These are phyloP conservation scores for Mucor ambiguus DNA, from an alignment of 371 early-diverging fungal species.

Conservation along the genomic window DNA sequence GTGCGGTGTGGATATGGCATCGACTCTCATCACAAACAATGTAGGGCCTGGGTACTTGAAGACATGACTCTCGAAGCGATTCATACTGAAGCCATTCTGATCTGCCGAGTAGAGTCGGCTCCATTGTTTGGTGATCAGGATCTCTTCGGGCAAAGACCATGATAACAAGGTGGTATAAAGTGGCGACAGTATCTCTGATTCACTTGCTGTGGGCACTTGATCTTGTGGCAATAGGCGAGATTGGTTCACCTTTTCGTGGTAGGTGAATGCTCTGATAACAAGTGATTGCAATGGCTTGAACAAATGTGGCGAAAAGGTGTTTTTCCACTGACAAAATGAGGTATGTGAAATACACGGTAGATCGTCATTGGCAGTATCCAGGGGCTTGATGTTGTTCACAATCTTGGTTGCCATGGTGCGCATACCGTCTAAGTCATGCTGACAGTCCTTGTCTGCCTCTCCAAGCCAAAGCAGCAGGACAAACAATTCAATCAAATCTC, in stretches of 20 bases:
- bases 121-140: constrained; percentile 42
- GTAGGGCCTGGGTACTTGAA: constrained; percentile 73
- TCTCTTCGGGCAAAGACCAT: constrained; percentile 49
- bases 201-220: constrained; percentile 25
- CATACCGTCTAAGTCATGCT: constrained; percentile 8
- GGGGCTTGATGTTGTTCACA: constrained; percentile 18
- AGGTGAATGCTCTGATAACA: constrained; percentile 51
- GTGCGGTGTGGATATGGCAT: constrained; percentile 7
- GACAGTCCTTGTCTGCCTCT: constrained; percentile 18
- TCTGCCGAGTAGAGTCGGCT: constrained; percentile 53
- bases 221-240: constrained; percentile 21
- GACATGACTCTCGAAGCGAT: constrained; percentile 61
- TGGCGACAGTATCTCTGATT: constrained; percentile 42
- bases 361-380: background rate
- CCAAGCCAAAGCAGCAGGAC: constrained; percentile 44
- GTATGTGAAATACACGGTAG: constrained; percentile 23
- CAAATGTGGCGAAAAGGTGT: constrained; percentile 51
- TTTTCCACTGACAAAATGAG: constrained; percentile 42
- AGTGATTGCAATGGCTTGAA: constrained; percentile 51
- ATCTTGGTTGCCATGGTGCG: constrained; percentile 7
- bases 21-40: constrained; percentile 50
- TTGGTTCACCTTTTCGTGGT: constrained; percentile 11
- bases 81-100: constrained; percentile 69
- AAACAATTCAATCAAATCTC: constrained; percentile 40
- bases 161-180: constrained; percentile 45